Evolutionary conservation across 352 stramenopile species (phyloP).

Genomic region (Phytopythium boreale): DNA sequence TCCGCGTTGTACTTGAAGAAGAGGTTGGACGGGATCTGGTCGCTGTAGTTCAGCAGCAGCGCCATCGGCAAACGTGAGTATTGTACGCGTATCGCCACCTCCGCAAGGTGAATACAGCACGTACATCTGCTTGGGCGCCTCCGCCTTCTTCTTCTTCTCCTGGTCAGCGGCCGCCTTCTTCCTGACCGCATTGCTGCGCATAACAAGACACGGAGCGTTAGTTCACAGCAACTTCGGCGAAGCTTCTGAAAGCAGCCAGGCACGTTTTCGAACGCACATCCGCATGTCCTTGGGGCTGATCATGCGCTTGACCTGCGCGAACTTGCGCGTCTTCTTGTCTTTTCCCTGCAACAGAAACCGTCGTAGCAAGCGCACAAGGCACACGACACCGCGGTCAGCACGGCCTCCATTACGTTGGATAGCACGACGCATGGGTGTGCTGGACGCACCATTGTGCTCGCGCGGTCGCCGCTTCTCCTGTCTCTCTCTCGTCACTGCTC

Average conservation of each 20-base stretch:
- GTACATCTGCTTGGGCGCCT: constrained; percentile 93
- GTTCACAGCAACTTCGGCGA: constrained; percentile 2
- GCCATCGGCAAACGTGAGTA: not conserved
- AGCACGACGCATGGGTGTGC: not conserved
- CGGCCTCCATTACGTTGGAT: not conserved
- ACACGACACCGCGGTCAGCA: not conserved
- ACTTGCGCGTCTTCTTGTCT: constrained; percentile 98
- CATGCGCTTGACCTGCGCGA: constrained; percentile 97
- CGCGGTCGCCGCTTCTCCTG: not conserved
- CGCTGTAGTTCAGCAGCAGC: constrained; percentile 29
- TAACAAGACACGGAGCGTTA: not conserved
- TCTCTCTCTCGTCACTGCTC: not conserved
- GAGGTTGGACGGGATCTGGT: constrained; percentile 96
- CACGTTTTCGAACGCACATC: constrained; percentile 75
- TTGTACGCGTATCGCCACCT: not conserved
- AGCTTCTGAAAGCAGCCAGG: not conserved
- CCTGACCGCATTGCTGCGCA: constrained; percentile 69
- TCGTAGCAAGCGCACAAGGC: constrained; percentile 4
- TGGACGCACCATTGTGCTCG: constrained; percentile 7
- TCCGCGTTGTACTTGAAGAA: constrained; percentile 99
- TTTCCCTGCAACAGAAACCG: constrained; percentile 75
- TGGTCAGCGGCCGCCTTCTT: constrained; percentile 70
- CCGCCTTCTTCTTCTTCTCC: constrained; percentile 89
- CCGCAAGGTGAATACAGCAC: not conserved
- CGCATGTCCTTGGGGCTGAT: constrained; percentile 97